Base-by-base conservation (phyloP, 116 monocot genomes). In the Papilionanthe hybrid region DNA sequence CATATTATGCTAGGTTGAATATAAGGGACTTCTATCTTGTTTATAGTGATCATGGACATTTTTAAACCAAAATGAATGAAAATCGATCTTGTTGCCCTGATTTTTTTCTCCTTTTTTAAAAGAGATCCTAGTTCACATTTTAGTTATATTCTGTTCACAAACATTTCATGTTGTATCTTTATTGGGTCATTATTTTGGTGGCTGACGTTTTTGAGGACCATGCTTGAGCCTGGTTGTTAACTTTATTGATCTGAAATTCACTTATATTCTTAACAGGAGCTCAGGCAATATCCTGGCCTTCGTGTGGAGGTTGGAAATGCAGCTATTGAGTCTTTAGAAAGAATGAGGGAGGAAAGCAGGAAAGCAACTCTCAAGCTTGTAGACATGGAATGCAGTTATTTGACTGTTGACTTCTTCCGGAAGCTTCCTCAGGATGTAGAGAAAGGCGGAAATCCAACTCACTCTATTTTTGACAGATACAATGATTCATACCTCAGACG, bases 401-500 rank as follows among this genome's bases (percentile, higher is more conserved):
- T 89, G 43, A 89, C 89, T 22, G 89, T 89, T 41, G 89, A 89
- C 80, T 89, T 89, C 84, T 89, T 89, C 82, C 80, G 89, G 66
- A 89, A 89, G 83, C 89, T 89, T 75, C 89, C 89, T 60, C 90
- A 90, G 66, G 90, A 90, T 78, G 71, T 83, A 42, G 90, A 90
- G 87, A 90, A 90, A 42, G 90, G 90, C 17, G 87, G 90, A 78
- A 90, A 90, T 63, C 90, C 90, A 65, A 78, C 87, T n/a, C 85
- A 87, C 68, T 85, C 90, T 50, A 85, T 87, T 78, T 87, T 90
- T 76, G 90, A 90, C 56, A 82, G 90, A 84, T 90, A 90, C 47
- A 87, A 87, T 57, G 90, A 90, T 72, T 82, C 83, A 5, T 87
- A 90, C 60, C 85, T 90, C 44, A 84, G 90, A 74, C 82, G 90